A percentile compares a stretch with the other conserved stretches of the same genome.
phyloP scores from a whole-genome alignment of 148 eudicot species.

The Euryodendron excelsum region DNA sequence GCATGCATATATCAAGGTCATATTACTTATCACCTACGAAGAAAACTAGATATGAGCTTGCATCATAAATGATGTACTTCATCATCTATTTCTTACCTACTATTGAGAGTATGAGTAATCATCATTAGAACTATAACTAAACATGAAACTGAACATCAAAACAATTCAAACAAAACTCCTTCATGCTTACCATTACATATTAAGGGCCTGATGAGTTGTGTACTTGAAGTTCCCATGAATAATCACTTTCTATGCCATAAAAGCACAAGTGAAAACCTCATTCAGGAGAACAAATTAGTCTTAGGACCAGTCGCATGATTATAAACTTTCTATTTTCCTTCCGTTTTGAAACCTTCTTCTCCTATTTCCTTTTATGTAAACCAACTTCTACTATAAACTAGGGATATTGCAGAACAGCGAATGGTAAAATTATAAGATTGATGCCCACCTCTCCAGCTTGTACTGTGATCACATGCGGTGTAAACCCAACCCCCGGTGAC shows the following conservation, averaged over 20 bases:
- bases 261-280: neutral
- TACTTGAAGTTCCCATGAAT: neutral
- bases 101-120: neutral
- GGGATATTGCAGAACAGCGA: neutral
- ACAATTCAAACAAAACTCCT: no score
- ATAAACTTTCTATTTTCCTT: neutral
- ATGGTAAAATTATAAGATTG: neutral
- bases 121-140: no score
- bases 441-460: conserved; percentile 68
- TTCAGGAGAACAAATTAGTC: neutral
- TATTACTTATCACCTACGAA: no score
- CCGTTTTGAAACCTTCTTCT: neutral
- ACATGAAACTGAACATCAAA: neutral
- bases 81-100: neutral
- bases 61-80: neutral
- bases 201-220: neutral
- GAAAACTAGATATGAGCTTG: no score
- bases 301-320: conserved; percentile 1
- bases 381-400: neutral
- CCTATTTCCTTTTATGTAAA: no score
- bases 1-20: no score
- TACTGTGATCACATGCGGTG: conserved; percentile 72
- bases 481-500: conserved; percentile 59
- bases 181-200: no score
- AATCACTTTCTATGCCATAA: neutral